These are phyloP conservation scores for Dactylella cylindrospora DNA, from an alignment of 2,329 filamentous ascomycete species.

Conservation along the genomic window DNA sequence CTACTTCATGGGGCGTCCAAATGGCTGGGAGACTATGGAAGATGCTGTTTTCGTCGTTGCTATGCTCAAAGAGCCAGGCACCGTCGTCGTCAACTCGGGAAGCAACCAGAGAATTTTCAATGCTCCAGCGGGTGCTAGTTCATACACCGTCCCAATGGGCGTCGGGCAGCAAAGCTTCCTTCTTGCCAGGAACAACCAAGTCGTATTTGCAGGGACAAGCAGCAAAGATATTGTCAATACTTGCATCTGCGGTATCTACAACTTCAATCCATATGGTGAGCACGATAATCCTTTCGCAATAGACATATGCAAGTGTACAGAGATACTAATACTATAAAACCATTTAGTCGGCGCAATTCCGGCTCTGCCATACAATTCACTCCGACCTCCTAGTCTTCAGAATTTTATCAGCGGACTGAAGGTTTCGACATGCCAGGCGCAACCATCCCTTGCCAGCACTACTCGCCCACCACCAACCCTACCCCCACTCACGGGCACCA, in stretches of 20 bases:
- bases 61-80: conserved; percentile 56
- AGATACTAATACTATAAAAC: no score
- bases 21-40: conserved; percentile 57
- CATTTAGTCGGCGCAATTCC: conserved; percentile 10
- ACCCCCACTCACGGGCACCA: no score
- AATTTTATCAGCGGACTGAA: conserved; percentile 5
- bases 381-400: neutral
- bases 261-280: conserved; percentile 59
- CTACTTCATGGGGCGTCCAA: conserved; percentile 58
- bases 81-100: conserved; percentile 56
- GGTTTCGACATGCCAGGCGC: conserved; percentile 1
- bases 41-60: conserved; percentile 60
- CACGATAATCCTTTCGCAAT: neutral
- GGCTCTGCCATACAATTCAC: conserved; percentile 4
- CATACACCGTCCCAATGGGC: conserved; percentile 56
- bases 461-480: conserved; percentile 4
- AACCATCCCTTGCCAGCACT: conserved; percentile 4
- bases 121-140: conserved; percentile 56
- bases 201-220: conserved; percentile 56
- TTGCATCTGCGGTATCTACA: conserved; percentile 60
- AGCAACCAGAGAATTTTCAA: conserved; percentile 54
- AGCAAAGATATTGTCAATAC: conserved; percentile 57
- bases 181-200: conserved; percentile 53
- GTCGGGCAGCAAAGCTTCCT: conserved; percentile 57
- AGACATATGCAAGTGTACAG: neutral